A percentile compares a stretch with the other conserved stretches of the same genome.
Conservation (phyloP, 805 yeast genomes). For the Cyberlindnera xylosilytica region DNA sequence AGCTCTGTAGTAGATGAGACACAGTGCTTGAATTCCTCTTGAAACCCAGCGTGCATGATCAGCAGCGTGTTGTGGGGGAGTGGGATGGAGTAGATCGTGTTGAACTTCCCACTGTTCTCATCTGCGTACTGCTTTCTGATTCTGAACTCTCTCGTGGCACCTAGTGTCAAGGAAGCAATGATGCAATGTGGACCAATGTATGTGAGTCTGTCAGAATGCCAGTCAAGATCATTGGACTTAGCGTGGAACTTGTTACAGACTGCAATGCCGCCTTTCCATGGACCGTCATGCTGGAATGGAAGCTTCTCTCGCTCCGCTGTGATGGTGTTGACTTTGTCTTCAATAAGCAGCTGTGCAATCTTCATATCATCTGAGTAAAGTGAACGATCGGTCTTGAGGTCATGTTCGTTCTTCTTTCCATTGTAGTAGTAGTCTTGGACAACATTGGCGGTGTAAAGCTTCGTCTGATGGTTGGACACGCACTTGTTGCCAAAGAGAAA, state of each 20-base stretch:
- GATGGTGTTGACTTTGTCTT: conserved; percentile 38
- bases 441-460: conserved; percentile 31
- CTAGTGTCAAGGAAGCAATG: conserved; percentile 66
- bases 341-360: conserved; percentile 37
- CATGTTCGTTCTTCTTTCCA: conserved; percentile 33
- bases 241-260: conserved; percentile 55
- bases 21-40: conserved; percentile 69
- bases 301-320: conserved; percentile 29
- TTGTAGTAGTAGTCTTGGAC: conserved; percentile 34
- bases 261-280: conserved; percentile 54
- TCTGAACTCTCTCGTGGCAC: conserved; percentile 67
- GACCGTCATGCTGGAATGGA: conserved; percentile 36
- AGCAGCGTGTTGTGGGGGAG: conserved; percentile 67
- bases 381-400: conserved; percentile 17
- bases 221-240: conserved; percentile 53
- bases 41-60: conserved; percentile 77
- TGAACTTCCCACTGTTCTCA: conserved; percentile 14
- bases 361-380: conserved; percentile 40
- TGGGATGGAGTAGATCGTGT: conserved; percentile 48
- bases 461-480: conserved; percentile 51
- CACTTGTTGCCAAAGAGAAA: conserved; percentile 62
- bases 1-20: conserved; percentile 46
- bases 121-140: conserved; percentile 42
- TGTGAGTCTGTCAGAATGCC: conserved; percentile 75
- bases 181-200: conserved; percentile 69